phyloP scores from a whole-genome alignment of 768 basidiomycete species.

The Termitomyces sp. region DNA sequence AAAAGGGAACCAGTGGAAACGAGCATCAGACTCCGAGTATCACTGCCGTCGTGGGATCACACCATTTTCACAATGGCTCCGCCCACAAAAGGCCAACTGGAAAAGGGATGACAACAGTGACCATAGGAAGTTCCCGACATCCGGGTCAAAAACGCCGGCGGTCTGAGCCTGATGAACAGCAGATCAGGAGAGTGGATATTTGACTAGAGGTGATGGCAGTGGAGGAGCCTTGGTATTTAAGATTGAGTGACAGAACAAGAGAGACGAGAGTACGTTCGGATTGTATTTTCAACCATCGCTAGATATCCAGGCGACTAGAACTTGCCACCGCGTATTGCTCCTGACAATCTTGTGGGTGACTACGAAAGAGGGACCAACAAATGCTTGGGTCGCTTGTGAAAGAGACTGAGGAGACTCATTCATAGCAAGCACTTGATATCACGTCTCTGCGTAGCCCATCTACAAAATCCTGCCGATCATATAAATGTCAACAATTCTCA shows the following conservation, averaged over 20 bases:
- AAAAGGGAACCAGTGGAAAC: not conserved
- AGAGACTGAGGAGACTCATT: too few species aligned
- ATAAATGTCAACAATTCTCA: not conserved
- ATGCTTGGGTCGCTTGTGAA: too few species aligned
- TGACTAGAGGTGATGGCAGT: not conserved
- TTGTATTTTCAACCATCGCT: not conserved
- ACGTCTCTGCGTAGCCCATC: not conserved
- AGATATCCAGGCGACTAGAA: not conserved
- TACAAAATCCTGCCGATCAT: not conserved
- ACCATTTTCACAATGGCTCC: not conserved
- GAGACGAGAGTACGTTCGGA: not conserved
- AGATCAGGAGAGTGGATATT: not conserved
- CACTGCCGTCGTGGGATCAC: not conserved
- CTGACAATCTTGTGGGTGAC: not conserved
- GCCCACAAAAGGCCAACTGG: too few species aligned
- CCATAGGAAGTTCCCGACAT: not conserved
- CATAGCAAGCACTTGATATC: too few species aligned
- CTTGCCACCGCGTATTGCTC: too few species aligned
- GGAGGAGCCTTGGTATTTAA: not conserved
- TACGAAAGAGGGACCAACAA: not conserved
- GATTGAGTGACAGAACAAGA: not conserved
- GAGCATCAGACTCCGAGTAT: not conserved
- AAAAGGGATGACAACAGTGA: too few species aligned
- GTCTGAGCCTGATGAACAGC: not conserved
- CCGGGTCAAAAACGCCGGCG: too few species aligned